Percentiles rank a stretch among this genome's conserved stretches.
Evolutionary conservation across 352 stramenopile genomes (phyloP).

Genomic region (Pythium scleroteichum): DNA sequence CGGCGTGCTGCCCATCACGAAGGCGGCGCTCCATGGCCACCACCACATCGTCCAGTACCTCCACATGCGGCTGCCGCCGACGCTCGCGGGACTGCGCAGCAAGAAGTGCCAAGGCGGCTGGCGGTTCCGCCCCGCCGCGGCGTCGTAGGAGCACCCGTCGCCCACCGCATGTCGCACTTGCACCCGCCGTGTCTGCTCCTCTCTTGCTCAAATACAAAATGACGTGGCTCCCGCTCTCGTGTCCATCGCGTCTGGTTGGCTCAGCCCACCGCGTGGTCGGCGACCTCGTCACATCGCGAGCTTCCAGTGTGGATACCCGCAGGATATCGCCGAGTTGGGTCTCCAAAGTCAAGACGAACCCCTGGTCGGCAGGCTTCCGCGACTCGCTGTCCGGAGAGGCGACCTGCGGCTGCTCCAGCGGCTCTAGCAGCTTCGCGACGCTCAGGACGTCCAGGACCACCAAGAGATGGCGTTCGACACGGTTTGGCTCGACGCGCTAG

Average conservation of each 20-base stretch:
- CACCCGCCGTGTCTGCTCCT: no score
- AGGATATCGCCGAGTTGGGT: conserved; percentile 3
- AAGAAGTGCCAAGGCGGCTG: not conserved
- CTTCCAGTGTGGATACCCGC: conserved; percentile 4
- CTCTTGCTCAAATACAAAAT: not conserved
- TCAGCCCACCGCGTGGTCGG: not conserved
- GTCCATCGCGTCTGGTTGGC: not conserved
- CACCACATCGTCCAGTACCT: conserved; percentile 1
- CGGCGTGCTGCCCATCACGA: not conserved
- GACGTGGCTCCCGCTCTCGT: not conserved
- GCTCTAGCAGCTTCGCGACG: not conserved
- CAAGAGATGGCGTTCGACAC: not conserved
- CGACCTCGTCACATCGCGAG: not conserved
- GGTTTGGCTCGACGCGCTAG: not conserved
- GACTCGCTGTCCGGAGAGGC: not conserved
- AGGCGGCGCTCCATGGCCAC: conserved; percentile 5
- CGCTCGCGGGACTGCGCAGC: not conserved
- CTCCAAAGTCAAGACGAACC: not conserved
- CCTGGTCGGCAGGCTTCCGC: not conserved
- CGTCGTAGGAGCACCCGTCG: not conserved
- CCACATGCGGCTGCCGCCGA: not conserved
- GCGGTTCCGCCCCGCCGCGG: not conserved
- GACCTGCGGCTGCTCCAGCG: conserved; percentile 4
- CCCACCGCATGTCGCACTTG: not conserved
- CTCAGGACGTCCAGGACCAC: not conserved